Base-by-base conservation (phyloP, 2,329 filamentous ascomycete genomes). In the Fonsecaea pugnacius region DNA sequence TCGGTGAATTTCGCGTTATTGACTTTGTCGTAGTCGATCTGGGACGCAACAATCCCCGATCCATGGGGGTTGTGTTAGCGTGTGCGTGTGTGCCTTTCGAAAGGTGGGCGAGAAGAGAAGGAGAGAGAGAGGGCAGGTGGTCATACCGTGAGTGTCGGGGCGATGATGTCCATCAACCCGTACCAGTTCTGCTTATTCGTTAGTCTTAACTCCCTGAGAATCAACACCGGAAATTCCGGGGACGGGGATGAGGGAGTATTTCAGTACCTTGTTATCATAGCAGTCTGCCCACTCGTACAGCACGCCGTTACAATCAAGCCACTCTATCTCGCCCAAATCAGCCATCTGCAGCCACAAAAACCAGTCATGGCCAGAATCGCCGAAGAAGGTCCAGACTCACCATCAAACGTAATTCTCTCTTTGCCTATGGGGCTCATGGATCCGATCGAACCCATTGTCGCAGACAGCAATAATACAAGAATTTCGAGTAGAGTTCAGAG, bases 1-100 rank as follows among this genome's bases (percentile, higher is more conserved):
- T 85, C 66, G 86, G 86, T 21, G 91, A 87, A 55, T 84, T 87
- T 52, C 14, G 24, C 32, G 48, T 38, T 38, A 10, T 35, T 55
- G 24, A 62, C 50, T 38, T 52, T 40, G 27, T 33, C 33, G 36
- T 62, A 62, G 27, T 62, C 51, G 33, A 62, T 38, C 59, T 62
- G 56, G 12, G 4, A 30, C 27, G 4, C 1, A 30, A 30, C 27
- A 30, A 30, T 30, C 27, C 27, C 27, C 27, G 27, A 6, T 30
- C 6, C 27, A 27, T 1, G 27, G 27, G 27, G 27, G 27, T 1
- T 3, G 27, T 27, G 27, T 30, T 30, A 30, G 27, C 6, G 27
- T 30, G 27, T 30, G 27, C 6, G 27, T 30, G 27, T 30, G 27
- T 30, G 27, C 27, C 27, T 30, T 30, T 30, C 27, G 4, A 30